These are phyloP conservation scores for Penicillium simplicissimum DNA, from an alignment of 495 filamentous ascomycete genomes.

Conservation along the genomic window DNA sequence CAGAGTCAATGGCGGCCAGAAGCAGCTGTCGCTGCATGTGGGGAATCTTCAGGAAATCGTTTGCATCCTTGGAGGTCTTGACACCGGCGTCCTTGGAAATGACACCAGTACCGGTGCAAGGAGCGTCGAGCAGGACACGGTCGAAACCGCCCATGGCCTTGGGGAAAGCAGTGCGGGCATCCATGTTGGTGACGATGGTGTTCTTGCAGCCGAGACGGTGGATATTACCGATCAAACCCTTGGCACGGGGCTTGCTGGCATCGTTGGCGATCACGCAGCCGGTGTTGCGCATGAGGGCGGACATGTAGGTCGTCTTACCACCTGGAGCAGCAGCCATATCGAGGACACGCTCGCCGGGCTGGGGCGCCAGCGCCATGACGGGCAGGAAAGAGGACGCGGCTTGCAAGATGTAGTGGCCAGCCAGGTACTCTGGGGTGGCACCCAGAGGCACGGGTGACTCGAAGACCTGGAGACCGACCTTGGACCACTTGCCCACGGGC, in stretches of 20 bases:
- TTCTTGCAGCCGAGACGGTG: slow-evolving; percentile 93
- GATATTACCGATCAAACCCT: slow-evolving; percentile 97
- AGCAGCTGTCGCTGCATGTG: slow-evolving; percentile 94
- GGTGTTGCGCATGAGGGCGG: slow-evolving; percentile 97
- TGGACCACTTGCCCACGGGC: slow-evolving; percentile 97
- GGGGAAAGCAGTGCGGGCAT: slow-evolving; percentile 84
- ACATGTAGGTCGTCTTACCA: slow-evolving; percentile 96
- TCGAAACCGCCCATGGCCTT: slow-evolving; percentile 95
- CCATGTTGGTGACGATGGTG: slow-evolving; percentile 90
- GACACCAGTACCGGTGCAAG: slow-evolving; percentile 82
- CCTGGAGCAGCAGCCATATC: slow-evolving; percentile 98
- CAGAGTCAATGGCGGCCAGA: slow-evolving; percentile 89
- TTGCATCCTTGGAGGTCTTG: slow-evolving; percentile 95
- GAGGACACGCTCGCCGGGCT: slow-evolving; percentile 86
- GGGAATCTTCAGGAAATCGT: slow-evolving; percentile 87
- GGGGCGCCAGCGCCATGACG: slow-evolving; percentile 94
- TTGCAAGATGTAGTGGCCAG: slow-evolving; percentile 96
- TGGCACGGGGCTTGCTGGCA: slow-evolving; percentile 86
- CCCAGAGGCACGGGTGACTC: slow-evolving; percentile 92
- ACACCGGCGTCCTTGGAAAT: slow-evolving; percentile 94
- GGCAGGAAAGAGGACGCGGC: slow-evolving; percentile 96
- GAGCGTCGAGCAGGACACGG: slow-evolving; percentile 75
- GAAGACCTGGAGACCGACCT: slow-evolving; percentile 94
- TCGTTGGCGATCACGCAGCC: slow-evolving; percentile 96
- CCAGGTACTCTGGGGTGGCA: slow-evolving; percentile 95